phyloP scores from a whole-genome alignment of 2,329 filamentous ascomycete genomes.

The Apiospora marii region DNA sequence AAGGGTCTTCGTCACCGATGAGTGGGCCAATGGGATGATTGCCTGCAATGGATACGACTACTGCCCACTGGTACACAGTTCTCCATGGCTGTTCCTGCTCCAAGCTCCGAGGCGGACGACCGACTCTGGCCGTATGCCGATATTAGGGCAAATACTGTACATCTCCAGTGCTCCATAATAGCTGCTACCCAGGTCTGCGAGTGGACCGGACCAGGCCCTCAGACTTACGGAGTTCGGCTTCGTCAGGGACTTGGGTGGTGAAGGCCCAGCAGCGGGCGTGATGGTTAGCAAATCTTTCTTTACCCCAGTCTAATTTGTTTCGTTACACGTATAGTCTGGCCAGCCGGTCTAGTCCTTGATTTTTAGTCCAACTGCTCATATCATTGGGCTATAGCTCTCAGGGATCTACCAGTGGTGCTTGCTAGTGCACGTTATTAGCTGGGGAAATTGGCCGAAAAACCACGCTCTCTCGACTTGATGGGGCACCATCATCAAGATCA shows the following conservation, averaged over 20 bases:
- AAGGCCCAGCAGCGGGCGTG: constrained; percentile 1
- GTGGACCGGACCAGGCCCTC: constrained; percentile 15
- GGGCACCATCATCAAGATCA: constrained; percentile 16
- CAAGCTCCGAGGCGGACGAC: background rate
- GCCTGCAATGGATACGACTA: constrained; percentile 13
- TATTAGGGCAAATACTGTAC: constrained; percentile 14
- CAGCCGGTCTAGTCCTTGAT: constrained; percentile 7
- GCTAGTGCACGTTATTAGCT: constrained; percentile 21
- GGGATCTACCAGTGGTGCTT: constrained; percentile 12
- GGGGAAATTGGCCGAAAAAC: constrained; percentile 21
- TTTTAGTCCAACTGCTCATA: constrained; percentile 12
- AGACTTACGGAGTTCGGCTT: constrained; percentile 20
- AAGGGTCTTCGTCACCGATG: background rate
- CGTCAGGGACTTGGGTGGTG: background rate
- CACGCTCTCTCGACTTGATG: background rate
- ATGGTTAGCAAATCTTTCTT: constrained; percentile 16
- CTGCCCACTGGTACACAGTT: background rate
- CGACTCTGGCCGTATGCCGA: constrained; percentile 14
- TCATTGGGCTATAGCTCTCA: constrained; percentile 14
- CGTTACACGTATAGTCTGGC: constrained; percentile 20
- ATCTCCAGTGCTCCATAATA: constrained; percentile 17
- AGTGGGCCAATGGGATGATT: constrained; percentile 10
- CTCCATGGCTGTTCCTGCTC: background rate
- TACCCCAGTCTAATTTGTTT: constrained; percentile 21
- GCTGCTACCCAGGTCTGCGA: background rate